These are phyloP conservation scores for Chaetomiaceae sp. DNA, from an alignment of 2,329 filamentous ascomycete species.

Conservation along the genomic window DNA sequence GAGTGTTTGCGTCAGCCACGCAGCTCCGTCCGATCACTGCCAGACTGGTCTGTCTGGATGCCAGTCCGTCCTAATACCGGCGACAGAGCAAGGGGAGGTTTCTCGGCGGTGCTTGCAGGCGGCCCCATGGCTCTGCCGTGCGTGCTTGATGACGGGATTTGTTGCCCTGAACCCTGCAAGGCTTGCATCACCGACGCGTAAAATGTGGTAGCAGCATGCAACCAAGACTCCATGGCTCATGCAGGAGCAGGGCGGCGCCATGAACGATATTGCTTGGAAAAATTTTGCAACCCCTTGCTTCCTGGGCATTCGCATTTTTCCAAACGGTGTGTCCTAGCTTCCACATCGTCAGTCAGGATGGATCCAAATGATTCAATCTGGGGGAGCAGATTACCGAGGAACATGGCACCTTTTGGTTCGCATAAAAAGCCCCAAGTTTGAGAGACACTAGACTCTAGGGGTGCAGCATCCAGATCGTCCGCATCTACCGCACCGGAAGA, in stretches of 20 bases:
- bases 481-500: conserved; percentile 34
- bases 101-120: conserved; percentile 1
- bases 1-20: conserved; percentile 11
- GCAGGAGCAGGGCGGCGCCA: conserved; percentile 22
- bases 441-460: conserved; percentile 29
- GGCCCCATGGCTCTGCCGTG: conserved; percentile 6
- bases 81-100: neutral
- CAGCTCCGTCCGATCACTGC: neutral
- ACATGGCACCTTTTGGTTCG: conserved; percentile 5
- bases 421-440: conserved; percentile 16
- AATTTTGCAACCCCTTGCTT: conserved; percentile 17
- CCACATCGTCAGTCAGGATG: neutral
- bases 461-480: conserved; percentile 37
- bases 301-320: conserved; percentile 7
- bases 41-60: neutral
- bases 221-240: conserved; percentile 19
- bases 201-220: conserved; percentile 20
- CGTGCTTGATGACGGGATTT: conserved; percentile 13
- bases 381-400: conserved; percentile 19
- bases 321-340: neutral
- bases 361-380: neutral
- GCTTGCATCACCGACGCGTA: conserved; percentile 24
- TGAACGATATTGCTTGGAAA: conserved; percentile 7
- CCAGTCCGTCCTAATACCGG: neutral
- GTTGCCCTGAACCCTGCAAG: conserved; percentile 22